Base-by-base conservation (phyloP, 2,329 filamentous ascomycete genomes). In the Mycosphaerella arachidis region DNA sequence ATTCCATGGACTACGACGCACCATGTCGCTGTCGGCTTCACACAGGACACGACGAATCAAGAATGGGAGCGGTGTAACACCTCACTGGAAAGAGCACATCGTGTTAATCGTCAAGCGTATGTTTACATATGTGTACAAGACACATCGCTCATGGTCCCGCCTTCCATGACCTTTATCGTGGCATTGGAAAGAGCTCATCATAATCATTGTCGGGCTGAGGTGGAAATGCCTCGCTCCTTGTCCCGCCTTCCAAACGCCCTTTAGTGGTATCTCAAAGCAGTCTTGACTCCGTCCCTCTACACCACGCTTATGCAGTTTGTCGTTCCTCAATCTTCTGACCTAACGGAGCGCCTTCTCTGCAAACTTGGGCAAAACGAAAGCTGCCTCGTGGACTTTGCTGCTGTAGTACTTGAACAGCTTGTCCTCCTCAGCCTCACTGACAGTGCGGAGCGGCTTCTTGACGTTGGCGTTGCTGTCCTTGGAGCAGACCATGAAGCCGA, bases 401-500 rank as follows among this genome's bases (percentile, higher is more conserved):
- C 92, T 97, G 85, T 99, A 99, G 87, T 99, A 99, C 76, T 85
- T 86, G 89, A 91, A 96, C 71, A 93, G 82, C 78, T 91, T 88
- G 74, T 91, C 87, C 85, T 99, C 94, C 79, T 97, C 92, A 79
- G 95, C 92, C 66, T 83, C 75, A 65, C 86, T 82, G 88, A 92
- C 96, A 71, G 79, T 82, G 73, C 94, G 89, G 64, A 97, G 74
- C 56, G 94, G 94, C 78, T 87, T 90, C 77, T 85, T 91, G 75
- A 97, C 84, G 79, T 99, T 85, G 76, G 87, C 86, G 74, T 79
- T 86, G 75, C 86, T 81, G 75, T 97, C 93, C 86, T 99, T 97
- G 88, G 84, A 90, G 87, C 94, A 97, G 75, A 99, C 91, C 92
- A 99, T 97, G 88, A 99, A 99, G 75, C 94, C 94, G 73, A 99